Evolutionary conservation across 2,329 filamentous ascomycete species (phyloP).

Genomic region (Fusarium sp.): DNA sequence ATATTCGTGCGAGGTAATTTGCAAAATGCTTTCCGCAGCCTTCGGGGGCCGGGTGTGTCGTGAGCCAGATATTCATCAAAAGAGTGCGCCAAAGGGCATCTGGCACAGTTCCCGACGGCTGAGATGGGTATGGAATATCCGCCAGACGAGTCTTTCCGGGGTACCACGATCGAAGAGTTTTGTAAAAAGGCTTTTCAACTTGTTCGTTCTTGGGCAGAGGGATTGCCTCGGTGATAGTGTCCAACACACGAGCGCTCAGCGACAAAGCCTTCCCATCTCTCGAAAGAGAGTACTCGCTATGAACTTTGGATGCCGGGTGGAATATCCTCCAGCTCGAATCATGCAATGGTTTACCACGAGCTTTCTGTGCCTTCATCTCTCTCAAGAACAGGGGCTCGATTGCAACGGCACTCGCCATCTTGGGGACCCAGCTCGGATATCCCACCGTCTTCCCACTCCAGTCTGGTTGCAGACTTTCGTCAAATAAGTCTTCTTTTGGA

Average conservation of each 20-base stretch:
- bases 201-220: background rate
- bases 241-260: background rate
- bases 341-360: background rate
- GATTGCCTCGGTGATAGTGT: background rate
- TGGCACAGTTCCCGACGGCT: background rate
- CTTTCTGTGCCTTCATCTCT: conserved; percentile 17
- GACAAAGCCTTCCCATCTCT: background rate
- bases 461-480: conserved; percentile 3
- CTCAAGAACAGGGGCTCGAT: conserved; percentile 10
- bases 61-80: conserved; percentile 14
- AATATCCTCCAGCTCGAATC: conserved; percentile 8
- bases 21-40: conserved; percentile 1
- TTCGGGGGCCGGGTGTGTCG: conserved; percentile 2
- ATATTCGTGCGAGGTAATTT: conserved; percentile 5
- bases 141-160: background rate
- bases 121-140: background rate
- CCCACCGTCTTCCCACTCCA: background rate
- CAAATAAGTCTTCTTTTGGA: conserved; percentile 11
- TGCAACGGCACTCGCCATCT: conserved; percentile 17
- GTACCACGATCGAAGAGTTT: conserved; percentile 7
- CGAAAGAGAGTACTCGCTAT: background rate
- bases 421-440: conserved; percentile 14
- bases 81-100: conserved; percentile 6
- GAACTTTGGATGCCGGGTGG: background rate
- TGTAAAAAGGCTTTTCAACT: background rate